Evolutionary conservation across 345 rosid species (phyloP), one percentile per base, ranked within the genome.

Genomic region (Toxicodendron radicans): DNA sequence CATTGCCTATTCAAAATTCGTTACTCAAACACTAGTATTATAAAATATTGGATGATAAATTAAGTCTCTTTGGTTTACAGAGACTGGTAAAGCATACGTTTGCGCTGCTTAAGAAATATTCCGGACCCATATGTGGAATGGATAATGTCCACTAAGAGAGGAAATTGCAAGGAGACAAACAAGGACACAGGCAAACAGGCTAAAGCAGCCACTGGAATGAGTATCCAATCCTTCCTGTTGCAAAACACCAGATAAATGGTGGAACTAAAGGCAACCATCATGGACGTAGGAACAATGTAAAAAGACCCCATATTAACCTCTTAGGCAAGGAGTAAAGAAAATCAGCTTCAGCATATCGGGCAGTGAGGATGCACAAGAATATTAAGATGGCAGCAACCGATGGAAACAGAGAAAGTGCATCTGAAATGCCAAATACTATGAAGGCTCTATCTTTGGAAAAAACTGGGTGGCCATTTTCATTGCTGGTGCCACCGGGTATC

Each of bases 261-360:
- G 8, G 84, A 72, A 2, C 84, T 72, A 43, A 81, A 83, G 1
- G 84, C 86, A 0, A 83, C 30, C 60, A 83, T 58, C 86, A 80
- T 80, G 21, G 86, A 63, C 10, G 79, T 74, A 83, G 61, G 27
- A 83, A 80, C 23, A 83, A 7, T 13, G 68, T 73, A 9, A 76
- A 73, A 10, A 83, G 78, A n/a, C 84, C 86, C 0, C 78, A 68
- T 38, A 80, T 76, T 71, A 83, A 72, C 48, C 73, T 79, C 51
- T 61, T 73, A 0, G 84, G 88, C 45, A 82, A 30, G 1, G 75
- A 68, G 0, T 14, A 9, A 4, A 73, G 63, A 0, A 73, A 73
- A 73, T 53, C 64, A 13, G 53, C 63, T 43, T 54, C 45, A 10
- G 53, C 41, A 17, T 73, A 54, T 3, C 64, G 32, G 7, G 69